Evolutionary conservation across 768 basidiomycete species (phyloP).

Genomic region (Peribolospora kevripleyi): DNA sequence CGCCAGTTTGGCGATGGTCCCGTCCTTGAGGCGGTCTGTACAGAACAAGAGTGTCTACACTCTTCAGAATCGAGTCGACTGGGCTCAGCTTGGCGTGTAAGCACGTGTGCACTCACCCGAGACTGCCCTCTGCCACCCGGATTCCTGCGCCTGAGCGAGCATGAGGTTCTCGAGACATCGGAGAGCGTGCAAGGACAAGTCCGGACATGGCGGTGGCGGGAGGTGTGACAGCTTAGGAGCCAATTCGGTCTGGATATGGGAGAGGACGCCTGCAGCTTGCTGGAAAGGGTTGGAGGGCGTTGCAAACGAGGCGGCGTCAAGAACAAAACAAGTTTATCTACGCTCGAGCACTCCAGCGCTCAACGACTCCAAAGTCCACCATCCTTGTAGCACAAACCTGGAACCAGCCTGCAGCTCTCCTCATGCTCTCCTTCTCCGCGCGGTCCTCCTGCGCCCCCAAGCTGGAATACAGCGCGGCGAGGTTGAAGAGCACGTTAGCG

Average conservation of each 20-base stretch:
- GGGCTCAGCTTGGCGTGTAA: neutral
- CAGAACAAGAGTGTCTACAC: neutral
- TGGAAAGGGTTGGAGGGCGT: conserved; percentile 10
- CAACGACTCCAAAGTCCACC: neutral
- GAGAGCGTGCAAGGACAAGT: conserved; percentile 40
- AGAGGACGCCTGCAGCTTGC: conserved; percentile 51
- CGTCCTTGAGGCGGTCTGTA: conserved; percentile 49
- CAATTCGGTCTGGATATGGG: conserved; percentile 32
- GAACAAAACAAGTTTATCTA: neutral
- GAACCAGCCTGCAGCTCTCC: conserved; percentile 43
- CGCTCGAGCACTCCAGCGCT: neutral
- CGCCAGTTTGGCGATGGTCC: conserved; percentile 57
- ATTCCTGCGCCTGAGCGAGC: conserved; percentile 89
- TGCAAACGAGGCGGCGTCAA: neutral
- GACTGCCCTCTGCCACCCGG: conserved; percentile 80
- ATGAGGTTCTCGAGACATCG: conserved; percentile 46
- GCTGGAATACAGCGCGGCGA: conserved; percentile 64
- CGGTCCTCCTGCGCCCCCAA: conserved; percentile 49
- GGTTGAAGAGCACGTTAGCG: conserved; percentile 53
- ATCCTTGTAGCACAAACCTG: conserved; percentile 28
- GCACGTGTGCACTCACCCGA: conserved; percentile 29
- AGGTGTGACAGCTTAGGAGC: conserved; percentile 27
- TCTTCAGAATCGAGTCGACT: neutral
- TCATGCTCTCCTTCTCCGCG: conserved; percentile 50
- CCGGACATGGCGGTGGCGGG: conserved; percentile 30